phyloP scores from a whole-genome alignment of 1,284 basidiomycete species.

The Meira nashicola region DNA sequence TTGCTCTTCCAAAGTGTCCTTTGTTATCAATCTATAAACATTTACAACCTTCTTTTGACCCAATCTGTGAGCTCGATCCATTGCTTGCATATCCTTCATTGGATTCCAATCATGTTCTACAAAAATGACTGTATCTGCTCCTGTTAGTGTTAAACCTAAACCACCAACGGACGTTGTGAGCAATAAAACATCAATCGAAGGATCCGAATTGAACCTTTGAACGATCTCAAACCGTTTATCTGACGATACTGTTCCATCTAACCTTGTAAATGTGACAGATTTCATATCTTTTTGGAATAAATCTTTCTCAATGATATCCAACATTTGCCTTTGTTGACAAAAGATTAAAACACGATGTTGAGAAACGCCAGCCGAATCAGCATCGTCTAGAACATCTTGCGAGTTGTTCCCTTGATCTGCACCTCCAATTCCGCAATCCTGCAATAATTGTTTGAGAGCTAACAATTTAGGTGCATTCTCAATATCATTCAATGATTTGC shows the following conservation, averaged over 20 bases:
- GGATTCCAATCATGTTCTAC: constrained; percentile 99
- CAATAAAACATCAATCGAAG: constrained; percentile 91
- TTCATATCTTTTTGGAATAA: constrained; percentile 90
- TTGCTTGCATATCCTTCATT: constrained; percentile 98
- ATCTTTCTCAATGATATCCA: constrained; percentile 92
- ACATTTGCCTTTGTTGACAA: constrained; percentile 98
- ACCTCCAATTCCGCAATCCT: constrained; percentile 86
- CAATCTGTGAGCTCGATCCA: constrained; percentile 96
- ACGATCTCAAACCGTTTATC: constrained; percentile 62
- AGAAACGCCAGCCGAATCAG: constrained; percentile 59
- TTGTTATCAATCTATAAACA: constrained; percentile 93
- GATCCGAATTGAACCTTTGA: constrained; percentile 95
- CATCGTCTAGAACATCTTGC: constrained; percentile 56
- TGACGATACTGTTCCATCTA: constrained; percentile 63
- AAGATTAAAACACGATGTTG: constrained; percentile 98
- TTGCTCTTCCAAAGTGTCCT: constrained; percentile 96
- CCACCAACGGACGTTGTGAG: constrained; percentile 97
- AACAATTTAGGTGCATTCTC: constrained; percentile 89
- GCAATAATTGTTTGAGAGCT: constrained; percentile 81
- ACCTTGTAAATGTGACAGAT: constrained; percentile 91
- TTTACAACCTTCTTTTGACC: constrained; percentile 99
- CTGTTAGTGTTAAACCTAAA: constrained; percentile 89
- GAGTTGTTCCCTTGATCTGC: constrained; percentile 59
- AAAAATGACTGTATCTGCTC: constrained; percentile 98
- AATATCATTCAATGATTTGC: constrained; percentile 65